Conservation (phyloP, 257 asterid species). For the Scutellaria baicalensis region DNA sequence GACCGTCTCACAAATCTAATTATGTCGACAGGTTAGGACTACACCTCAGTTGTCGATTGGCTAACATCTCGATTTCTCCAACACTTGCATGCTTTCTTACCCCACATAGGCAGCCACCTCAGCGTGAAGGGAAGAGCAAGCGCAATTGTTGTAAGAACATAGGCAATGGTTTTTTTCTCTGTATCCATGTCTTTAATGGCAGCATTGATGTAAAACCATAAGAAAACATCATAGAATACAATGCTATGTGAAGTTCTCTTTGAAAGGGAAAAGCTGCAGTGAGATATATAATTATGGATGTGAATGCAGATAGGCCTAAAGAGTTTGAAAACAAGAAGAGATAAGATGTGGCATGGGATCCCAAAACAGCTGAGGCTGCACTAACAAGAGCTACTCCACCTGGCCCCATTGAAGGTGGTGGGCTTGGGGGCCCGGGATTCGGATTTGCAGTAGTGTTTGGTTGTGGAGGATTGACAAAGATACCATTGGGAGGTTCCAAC, state of each 20-base stretch:
- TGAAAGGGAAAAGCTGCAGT: conserved; percentile 19
- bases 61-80: no score
- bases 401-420: no score
- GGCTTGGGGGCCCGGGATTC: neutral
- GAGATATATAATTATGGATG: conserved; percentile 20
- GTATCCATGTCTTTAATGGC: no score
- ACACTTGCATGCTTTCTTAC: no score
- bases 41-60: no score
- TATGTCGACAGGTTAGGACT: no score
- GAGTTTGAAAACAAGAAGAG: neutral
- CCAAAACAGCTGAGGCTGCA: neutral
- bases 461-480: neutral
- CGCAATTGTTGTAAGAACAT: no score
- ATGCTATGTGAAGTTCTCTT: conserved; percentile 11
- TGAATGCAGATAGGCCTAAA: conserved; percentile 16
- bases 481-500: conserved; percentile 13
- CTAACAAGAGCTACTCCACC: no score
- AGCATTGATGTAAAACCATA: neutral
- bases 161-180: no score
- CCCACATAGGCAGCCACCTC: no score
- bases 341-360: neutral
- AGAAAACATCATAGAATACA: conserved; percentile 13
- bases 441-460: neutral
- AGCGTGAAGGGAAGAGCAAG: no score
- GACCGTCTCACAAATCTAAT: no score